phyloP scores from a whole-genome alignment of 495 filamentous ascomycete genomes.

The Penicillium riverlandense region DNA sequence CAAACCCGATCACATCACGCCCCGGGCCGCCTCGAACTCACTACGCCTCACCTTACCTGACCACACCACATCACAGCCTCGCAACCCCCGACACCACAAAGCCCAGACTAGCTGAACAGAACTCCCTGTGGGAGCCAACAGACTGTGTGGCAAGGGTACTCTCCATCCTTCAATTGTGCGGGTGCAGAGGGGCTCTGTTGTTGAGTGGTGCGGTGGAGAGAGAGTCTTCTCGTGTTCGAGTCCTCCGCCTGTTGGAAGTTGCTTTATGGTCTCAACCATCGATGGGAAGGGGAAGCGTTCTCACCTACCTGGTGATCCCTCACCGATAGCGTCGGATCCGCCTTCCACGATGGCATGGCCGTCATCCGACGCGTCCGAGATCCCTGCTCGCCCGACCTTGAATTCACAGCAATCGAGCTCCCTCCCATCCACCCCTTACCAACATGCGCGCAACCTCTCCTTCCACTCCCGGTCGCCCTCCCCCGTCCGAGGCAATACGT shows the following conservation, averaged over 20 bases:
- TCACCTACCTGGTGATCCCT: constrained; percentile 32
- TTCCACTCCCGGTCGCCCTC: constrained; percentile 84
- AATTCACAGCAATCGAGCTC: constrained; percentile 76
- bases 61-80: too few relatives aligned
- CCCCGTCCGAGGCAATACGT: constrained; percentile 70
- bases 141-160: too few relatives aligned
- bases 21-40: too few relatives aligned
- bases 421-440: constrained; percentile 88
- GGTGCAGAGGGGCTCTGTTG: background rate
- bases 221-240: constrained; percentile 9
- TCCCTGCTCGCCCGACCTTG: constrained; percentile 33
- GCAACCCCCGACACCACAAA: too few relatives aligned
- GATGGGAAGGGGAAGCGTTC: constrained; percentile 39
- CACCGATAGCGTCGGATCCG: constrained; percentile 37
- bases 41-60: too few relatives aligned
- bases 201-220: constrained; percentile 10
- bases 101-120: too few relatives aligned
- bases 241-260: constrained; percentile 6
- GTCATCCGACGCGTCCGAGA: constrained; percentile 30
- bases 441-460: constrained; percentile 75
- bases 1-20: too few relatives aligned
- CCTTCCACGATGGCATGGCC: constrained; percentile 37
- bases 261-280: constrained; percentile 39
- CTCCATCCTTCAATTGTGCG: too few relatives aligned
- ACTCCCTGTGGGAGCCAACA: too few relatives aligned